Evolutionary conservation across 2,329 filamentous ascomycete genomes (phyloP).

Genomic region (Fusarium vanettenii): DNA sequence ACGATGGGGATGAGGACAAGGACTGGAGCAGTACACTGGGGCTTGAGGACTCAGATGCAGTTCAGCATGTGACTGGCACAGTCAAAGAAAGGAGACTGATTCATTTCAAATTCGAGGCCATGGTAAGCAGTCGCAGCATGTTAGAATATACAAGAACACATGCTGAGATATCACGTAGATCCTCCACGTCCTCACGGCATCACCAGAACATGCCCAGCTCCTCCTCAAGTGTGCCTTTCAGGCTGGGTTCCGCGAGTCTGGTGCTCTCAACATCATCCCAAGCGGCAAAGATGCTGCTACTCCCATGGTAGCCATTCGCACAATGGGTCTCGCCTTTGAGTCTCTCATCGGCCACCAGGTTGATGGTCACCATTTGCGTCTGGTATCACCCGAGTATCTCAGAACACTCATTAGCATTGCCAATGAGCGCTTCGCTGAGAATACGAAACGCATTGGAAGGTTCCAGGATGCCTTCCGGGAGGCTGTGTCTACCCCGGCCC

Average conservation of each 20-base stretch:
- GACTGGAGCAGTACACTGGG: slow-evolving; percentile 48
- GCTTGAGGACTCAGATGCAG: slow-evolving; percentile 41
- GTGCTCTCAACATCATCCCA: slow-evolving; percentile 74
- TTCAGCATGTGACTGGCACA: slow-evolving; percentile 30
- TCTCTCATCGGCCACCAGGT: slow-evolving; percentile 75
- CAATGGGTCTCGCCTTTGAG: slow-evolving; percentile 84
- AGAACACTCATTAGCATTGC: slow-evolving; percentile 74
- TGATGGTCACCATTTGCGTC: slow-evolving; percentile 52
- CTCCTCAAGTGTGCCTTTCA: slow-evolving; percentile 80
- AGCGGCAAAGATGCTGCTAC: slow-evolving; percentile 51
- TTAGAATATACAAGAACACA: slow-evolving; percentile 23
- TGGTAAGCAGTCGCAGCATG: slow-evolving; percentile 73
- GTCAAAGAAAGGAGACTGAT: slow-evolving; percentile 63
- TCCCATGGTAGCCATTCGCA: slow-evolving; percentile 87
- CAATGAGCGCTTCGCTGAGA: slow-evolving; percentile 80
- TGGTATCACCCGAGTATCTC: slow-evolving; percentile 77
- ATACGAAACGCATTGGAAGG: slow-evolving; percentile 73
- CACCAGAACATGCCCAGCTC: slow-evolving; percentile 77
- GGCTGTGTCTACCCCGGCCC: slow-evolving; percentile 42
- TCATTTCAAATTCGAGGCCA: slow-evolving; percentile 93
- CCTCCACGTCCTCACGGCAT: slow-evolving; percentile 85
- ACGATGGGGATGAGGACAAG: slow-evolving; percentile 40
- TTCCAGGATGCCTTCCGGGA: slow-evolving; percentile 66
- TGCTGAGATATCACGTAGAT: slow-evolving; percentile 68
- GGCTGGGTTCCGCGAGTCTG: slow-evolving; percentile 91